These are phyloP conservation scores for Debaryomyces fabryi DNA, from an alignment of 1,139 yeast species.

Conservation along the genomic window DNA sequence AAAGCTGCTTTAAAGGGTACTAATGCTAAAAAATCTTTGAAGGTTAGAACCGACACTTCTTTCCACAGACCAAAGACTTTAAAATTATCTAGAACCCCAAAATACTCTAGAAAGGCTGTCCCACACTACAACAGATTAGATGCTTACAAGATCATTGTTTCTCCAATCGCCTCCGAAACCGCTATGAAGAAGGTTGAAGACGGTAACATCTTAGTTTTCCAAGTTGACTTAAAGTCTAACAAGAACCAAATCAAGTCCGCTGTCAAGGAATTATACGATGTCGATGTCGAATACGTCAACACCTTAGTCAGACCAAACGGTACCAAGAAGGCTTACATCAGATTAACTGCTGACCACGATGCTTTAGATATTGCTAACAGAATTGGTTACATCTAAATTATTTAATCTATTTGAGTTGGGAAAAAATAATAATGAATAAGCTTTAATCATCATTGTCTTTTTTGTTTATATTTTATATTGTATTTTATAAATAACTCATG, in stretches of 20 bases:
- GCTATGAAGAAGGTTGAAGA: slow-evolving; percentile 99
- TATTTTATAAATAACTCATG: slow-evolving; percentile 13
- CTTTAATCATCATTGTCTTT: slow-evolving; percentile 13
- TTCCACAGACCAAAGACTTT: slow-evolving; percentile 99
- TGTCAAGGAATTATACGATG: slow-evolving; percentile 97
- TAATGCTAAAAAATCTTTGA: slow-evolving; percentile 85
- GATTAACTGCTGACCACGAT: slow-evolving; percentile 99
- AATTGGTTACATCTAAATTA: slow-evolving; percentile 90
- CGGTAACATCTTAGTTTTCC: slow-evolving; percentile 98
- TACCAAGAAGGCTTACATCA: slow-evolving; percentile 99
- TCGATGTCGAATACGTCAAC: slow-evolving; percentile 92
- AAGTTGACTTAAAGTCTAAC: slow-evolving; percentile 96
- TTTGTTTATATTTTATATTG: slow-evolving; percentile 14
- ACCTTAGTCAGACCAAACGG: slow-evolving; percentile 98
- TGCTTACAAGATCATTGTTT: slow-evolving; percentile 90
- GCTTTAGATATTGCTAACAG: slow-evolving; percentile 99
- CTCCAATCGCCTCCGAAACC: slow-evolving; percentile 97
- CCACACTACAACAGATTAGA: slow-evolving; percentile 98
- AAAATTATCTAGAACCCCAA: slow-evolving; percentile 91
- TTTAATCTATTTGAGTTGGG: slow-evolving; percentile 6
- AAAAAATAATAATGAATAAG: slow-evolving; percentile 11
- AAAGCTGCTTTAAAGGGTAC: slow-evolving; percentile 99
- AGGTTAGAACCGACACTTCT: slow-evolving; percentile 93
- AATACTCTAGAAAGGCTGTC: slow-evolving; percentile 93
- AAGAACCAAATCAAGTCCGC: slow-evolving; percentile 98